Evolutionary conservation across 805 yeast genomes (phyloP).

Genomic region (Zygoascus bituminiphila): DNA sequence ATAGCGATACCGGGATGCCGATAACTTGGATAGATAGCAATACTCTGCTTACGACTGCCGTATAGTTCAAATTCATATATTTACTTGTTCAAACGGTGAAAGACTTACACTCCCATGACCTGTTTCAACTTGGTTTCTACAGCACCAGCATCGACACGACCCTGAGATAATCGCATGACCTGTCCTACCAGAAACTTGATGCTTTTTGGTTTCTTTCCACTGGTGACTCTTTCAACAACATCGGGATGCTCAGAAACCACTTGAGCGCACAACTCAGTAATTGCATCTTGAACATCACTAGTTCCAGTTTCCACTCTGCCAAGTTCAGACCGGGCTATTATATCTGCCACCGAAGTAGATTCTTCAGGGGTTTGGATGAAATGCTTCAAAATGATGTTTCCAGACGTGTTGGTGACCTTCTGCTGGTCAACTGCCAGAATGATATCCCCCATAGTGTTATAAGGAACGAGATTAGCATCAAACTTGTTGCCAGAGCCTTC

Average conservation of each 20-base stretch:
- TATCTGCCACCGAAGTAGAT: slow-evolving; percentile 26
- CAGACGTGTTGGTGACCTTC: slow-evolving; percentile 58
- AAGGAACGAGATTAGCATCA: slow-evolving; percentile 29
- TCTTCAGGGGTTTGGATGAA: slow-evolving; percentile 40
- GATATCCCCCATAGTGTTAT: slow-evolving; percentile 44
- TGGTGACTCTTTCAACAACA: slow-evolving; percentile 46
- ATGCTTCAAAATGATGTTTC: slow-evolving; percentile 55
- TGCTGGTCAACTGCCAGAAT: slow-evolving; percentile 40
- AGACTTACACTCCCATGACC: background rate
- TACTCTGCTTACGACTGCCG: background rate
- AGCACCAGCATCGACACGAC: slow-evolving; percentile 37
- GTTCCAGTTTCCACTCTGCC: slow-evolving; percentile 31
- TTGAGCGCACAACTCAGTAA: slow-evolving; percentile 37
- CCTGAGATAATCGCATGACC: slow-evolving; percentile 75
- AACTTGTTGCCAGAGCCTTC: slow-evolving; percentile 30
- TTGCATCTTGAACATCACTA: slow-evolving; percentile 27
- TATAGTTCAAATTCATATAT: background rate
- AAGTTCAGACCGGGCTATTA: slow-evolving; percentile 44
- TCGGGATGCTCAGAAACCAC: slow-evolving; percentile 41
- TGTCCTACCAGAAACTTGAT: slow-evolving; percentile 75
- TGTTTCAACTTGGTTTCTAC: slow-evolving; percentile 10
- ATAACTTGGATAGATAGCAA: background rate
- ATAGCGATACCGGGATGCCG: too few species aligned
- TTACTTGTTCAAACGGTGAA: background rate
- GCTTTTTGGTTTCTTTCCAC: slow-evolving; percentile 53